Evolutionary conservation across 352 stramenopile genomes (phyloP).

Genomic region (Globisporangium abappressorium): DNA sequence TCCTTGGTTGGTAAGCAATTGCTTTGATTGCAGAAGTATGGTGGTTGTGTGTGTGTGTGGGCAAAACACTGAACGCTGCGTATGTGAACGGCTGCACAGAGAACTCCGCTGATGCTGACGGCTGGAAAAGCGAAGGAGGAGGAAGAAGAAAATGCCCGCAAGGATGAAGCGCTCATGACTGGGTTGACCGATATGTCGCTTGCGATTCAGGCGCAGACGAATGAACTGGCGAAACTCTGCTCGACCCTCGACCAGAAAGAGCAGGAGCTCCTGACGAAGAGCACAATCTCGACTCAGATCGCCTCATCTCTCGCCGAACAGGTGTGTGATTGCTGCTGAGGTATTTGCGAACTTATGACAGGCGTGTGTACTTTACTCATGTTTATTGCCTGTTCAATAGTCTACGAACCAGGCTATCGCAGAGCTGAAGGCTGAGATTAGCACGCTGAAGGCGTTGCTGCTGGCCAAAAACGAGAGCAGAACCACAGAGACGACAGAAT

Average conservation of each 20-base stretch:
- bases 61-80: neutral
- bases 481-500: neutral
- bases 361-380: neutral
- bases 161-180: constrained; percentile 46
- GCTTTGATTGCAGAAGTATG: neutral
- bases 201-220: constrained; percentile 66
- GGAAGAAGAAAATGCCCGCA: constrained; percentile 44
- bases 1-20: constrained; percentile 50
- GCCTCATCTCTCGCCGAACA: constrained; percentile 48
- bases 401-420: constrained; percentile 57
- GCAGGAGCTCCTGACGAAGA: constrained; percentile 44
- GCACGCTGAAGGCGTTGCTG: constrained; percentile 58
- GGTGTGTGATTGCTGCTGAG: constrained; percentile 9
- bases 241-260: constrained; percentile 57
- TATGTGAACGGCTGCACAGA: constrained; percentile 17
- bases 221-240: constrained; percentile 54
- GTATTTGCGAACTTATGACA: neutral
- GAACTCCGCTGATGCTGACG: constrained; percentile 40
- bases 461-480: constrained; percentile 29
- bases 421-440: constrained; percentile 66
- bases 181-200: constrained; percentile 46
- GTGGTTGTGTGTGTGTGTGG: neutral
- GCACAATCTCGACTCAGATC: constrained; percentile 41
- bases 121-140: constrained; percentile 46
- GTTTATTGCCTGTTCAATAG: constrained; percentile 7